Evolutionary conservation across 192 early-diverging fungal species (phyloP), one percentile per base, ranked within the genome.

Genomic region (Umbelopsis vinacea): DNA sequence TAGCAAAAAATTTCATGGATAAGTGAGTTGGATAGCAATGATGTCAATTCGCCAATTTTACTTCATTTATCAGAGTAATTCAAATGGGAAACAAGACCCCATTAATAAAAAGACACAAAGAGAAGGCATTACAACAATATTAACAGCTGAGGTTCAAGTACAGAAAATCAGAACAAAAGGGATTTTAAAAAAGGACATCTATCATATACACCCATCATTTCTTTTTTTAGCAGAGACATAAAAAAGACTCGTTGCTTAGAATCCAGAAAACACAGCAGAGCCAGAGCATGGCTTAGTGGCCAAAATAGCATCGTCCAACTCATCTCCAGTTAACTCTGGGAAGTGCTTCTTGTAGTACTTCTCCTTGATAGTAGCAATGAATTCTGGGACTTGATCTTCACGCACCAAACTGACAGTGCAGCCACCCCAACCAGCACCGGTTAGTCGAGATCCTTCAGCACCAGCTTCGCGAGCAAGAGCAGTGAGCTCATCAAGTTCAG

Each of bases 381-480:
- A 91, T 5, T 33, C 60, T 14, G 82, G 78, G 1, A 93, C 88
- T 12, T 83, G 79, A 47, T 87, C 82, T 68, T 85, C 87, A 24
- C 86, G 72, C 15, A 95, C 89, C 45, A 97, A 80, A 52, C 88
- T 89, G 22, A 97, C 95, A 0, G 93, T 91, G 78, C 94, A 93
- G 10, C 94, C 81, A 57, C 68, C 70, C 95, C 94, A 97, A 14
- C 97, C 97, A 46, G 97, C 97, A 15, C 97, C 96, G 4, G 95
- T 97, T 52, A 97, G 84, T 29, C 96, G 82, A 33, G 93, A 92
- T 24, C 96, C 96, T 68, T 86, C 81, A 10, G 95, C 88, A 8
- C 96, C 96, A 15, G 88, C 76, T 11, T 72, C 71, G 43, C 86
- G 85, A 37, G 89, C 90, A 73, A 94, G 75, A 1, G 50, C 46